Evolutionary conservation across 257 asterid genomes (phyloP).

Genomic region (Solanum lignicaule): DNA sequence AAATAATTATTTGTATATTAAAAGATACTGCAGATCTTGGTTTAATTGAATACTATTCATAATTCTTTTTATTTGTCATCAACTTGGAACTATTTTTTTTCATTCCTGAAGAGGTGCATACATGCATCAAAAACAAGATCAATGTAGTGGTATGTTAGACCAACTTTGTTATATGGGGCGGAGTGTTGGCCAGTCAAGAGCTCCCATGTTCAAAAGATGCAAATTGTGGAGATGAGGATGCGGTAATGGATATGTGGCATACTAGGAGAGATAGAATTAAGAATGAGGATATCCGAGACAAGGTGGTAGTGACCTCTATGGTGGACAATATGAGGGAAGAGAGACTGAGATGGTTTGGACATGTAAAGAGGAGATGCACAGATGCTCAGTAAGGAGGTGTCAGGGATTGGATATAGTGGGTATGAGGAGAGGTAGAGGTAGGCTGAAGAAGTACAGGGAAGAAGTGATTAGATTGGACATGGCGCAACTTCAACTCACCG

Average conservation of each 20-base stretch:
- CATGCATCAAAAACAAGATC: background rate
- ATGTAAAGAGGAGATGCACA: background rate
- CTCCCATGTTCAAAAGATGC: background rate
- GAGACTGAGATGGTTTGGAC: background rate
- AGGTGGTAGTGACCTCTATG: background rate
- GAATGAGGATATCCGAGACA: background rate
- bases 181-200: background rate
- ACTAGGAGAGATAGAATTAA: background rate
- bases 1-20: background rate
- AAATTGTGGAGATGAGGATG: background rate
- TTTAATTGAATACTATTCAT: background rate
- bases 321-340: background rate
- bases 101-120: background rate
- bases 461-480: background rate
- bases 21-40: background rate
- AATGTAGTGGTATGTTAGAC: background rate
- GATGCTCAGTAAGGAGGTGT: background rate
- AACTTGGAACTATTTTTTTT: background rate
- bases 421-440: background rate
- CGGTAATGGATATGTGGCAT: background rate
- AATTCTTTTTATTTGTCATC: background rate
- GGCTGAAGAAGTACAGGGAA: background rate
- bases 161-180: background rate
- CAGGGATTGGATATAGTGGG: background rate
- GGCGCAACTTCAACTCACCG: background rate